Evolutionary conservation across 345 rosid species (phyloP).

Genomic region (Dovyalis caffra): DNA sequence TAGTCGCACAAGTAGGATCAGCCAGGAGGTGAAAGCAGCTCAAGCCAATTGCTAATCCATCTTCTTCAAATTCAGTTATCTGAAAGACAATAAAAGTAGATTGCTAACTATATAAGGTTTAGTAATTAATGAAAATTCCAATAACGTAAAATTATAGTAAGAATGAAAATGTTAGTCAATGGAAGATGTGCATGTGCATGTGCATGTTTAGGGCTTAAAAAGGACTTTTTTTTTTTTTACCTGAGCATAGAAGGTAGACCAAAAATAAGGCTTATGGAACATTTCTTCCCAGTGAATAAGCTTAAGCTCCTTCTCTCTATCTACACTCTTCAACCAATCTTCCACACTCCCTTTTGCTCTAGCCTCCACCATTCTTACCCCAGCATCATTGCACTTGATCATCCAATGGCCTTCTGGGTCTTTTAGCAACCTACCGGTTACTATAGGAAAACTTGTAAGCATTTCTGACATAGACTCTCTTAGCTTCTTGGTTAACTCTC

Average conservation of each 20-base stretch:
- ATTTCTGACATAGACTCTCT: constrained; percentile 49
- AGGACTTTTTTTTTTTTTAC: constrained; percentile 23
- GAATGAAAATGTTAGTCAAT: background rate
- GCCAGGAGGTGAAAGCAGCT: constrained; percentile 70
- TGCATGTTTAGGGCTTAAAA: too few species aligned
- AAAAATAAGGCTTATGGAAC: constrained; percentile 51
- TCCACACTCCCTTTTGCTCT: constrained; percentile 50
- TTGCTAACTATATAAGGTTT: too few species aligned
- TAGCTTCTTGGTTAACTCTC: constrained; percentile 44
- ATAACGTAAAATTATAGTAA: background rate
- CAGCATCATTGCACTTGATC: constrained; percentile 72
- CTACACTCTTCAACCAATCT: constrained; percentile 54
- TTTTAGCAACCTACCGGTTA: constrained; percentile 53
- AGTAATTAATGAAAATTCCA: too few species aligned
- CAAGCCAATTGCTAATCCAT: constrained; percentile 72
- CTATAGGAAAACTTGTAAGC: constrained; percentile 45
- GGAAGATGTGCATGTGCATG: too few species aligned
- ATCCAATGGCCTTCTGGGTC: constrained; percentile 44
- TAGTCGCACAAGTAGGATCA: constrained; percentile 53
- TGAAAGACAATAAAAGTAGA: constrained; percentile 14
- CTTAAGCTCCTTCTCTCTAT: constrained; percentile 53
- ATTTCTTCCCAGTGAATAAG: constrained; percentile 79
- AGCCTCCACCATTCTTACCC: constrained; percentile 67
- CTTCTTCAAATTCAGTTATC: constrained; percentile 76
- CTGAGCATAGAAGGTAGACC: constrained; percentile 80